These are phyloP conservation scores for Tetrahymena malaccensis DNA, from an alignment of 73 alveolate genomes.

Conservation along the genomic window DNA sequence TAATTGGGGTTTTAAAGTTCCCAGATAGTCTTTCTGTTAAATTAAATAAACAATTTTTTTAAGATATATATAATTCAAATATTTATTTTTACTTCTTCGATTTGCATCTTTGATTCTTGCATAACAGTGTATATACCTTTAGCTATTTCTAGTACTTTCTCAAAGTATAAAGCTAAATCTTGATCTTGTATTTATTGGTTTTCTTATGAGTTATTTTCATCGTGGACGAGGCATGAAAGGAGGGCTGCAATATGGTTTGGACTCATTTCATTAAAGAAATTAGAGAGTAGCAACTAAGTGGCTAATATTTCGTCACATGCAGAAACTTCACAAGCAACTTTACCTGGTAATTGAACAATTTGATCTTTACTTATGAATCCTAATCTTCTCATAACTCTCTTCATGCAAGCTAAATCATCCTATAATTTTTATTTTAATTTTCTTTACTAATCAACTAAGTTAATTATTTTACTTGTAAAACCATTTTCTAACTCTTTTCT, in stretches of 20 bases:
- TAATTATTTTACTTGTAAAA: slow-evolving; percentile 35
- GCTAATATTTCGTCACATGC: slow-evolving; percentile 92
- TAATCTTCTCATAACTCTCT: slow-evolving; percentile 94
- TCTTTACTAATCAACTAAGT: background rate
- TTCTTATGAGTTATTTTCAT: slow-evolving; percentile 50
- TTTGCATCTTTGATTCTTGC: slow-evolving; percentile 82
- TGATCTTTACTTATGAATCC: slow-evolving; percentile 82
- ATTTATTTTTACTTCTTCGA: slow-evolving; percentile 72
- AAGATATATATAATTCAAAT: background rate
- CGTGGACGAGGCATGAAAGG: slow-evolving; percentile 74
- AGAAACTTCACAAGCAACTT: slow-evolving; percentile 97
- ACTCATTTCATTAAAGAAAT: slow-evolving; percentile 68
- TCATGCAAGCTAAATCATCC: slow-evolving; percentile 96
- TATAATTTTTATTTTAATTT: background rate
- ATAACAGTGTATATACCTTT: slow-evolving; percentile 74
- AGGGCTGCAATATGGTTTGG: slow-evolving; percentile 87
- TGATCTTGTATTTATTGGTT: slow-evolving; percentile 64
- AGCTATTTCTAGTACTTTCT: slow-evolving; percentile 49
- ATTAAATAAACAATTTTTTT: background rate
- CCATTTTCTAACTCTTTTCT: slow-evolving; percentile 73
- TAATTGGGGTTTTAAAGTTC: slow-evolving; percentile 51
- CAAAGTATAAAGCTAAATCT: slow-evolving; percentile 33
- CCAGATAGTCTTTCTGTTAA: slow-evolving; percentile 24
- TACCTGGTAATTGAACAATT: slow-evolving; percentile 92
- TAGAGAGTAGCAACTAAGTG: slow-evolving; percentile 83